phyloP scores from a whole-genome alignment of 208 protist genomes.

The Lotmaria passim region DNA sequence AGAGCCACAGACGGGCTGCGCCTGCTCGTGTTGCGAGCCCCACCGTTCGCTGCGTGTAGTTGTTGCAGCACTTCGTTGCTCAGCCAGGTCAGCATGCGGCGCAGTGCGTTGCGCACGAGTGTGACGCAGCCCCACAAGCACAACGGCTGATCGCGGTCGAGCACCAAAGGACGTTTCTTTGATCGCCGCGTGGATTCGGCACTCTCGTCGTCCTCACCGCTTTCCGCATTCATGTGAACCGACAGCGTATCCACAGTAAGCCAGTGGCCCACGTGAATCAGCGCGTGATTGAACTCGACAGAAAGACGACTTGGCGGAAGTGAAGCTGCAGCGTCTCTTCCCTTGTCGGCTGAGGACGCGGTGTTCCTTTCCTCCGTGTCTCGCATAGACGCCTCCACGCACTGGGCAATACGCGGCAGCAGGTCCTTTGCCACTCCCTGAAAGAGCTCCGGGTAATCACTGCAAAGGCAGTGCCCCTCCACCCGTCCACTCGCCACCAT shows the following conservation, averaged over 20 bases:
- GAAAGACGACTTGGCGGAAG: constrained; percentile 46
- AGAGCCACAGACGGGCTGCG: not conserved
- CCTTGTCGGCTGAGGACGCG: not conserved
- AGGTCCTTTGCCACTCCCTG: constrained; percentile 35
- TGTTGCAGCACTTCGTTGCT: constrained; percentile 13
- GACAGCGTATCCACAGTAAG: constrained; percentile 55
- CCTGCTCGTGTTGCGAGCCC: not conserved
- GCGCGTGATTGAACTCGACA: constrained; percentile 67
- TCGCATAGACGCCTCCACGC: constrained; percentile 43
- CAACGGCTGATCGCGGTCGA: constrained; percentile 65
- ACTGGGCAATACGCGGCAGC: constrained; percentile 45
- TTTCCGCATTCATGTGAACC: constrained; percentile 33
- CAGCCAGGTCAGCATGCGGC: constrained; percentile 52
- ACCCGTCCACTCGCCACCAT: constrained; percentile 37
- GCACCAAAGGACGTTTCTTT: constrained; percentile 30
- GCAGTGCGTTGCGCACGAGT: constrained; percentile 62
- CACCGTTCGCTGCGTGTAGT: not conserved
- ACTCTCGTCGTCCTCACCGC: not conserved
- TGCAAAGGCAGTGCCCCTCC: constrained; percentile 46
- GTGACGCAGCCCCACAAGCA: constrained; percentile 55
- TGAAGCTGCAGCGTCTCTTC: not conserved
- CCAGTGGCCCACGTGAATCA: constrained; percentile 68
- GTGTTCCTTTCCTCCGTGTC: not conserved
- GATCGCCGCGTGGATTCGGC: too few species aligned
- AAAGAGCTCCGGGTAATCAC: constrained; percentile 51